Base-by-base conservation (phyloP, 306 rosid genomes). In the Dryas octopetala region DNA sequence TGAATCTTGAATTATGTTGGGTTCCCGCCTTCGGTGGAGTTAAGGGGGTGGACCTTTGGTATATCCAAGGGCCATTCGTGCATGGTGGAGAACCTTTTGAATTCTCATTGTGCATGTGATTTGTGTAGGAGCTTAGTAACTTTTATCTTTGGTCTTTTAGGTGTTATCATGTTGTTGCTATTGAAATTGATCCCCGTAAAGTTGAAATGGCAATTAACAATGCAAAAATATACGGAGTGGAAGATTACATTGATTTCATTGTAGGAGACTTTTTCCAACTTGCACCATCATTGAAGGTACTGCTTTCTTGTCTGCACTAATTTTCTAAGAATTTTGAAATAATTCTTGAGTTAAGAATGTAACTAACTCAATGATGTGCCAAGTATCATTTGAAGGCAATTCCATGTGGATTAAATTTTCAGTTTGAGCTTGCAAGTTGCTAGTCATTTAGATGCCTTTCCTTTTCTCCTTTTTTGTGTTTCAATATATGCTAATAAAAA, bases 241-340 rank as follows among this genome's bases (percentile, higher is more conserved):
- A 82, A 70, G 83, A 78, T 26, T 57, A 49, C 62, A 78, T 82
- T 1, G 86, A 78, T 74, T 78, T 82, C 74, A 70, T 78, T 49
- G 80, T 82, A 55, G 86, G 86, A 41, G 86, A 82, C 53, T 82
- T 82, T 71, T 78, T 82, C 41, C 61, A 63, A 44, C 86, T 82
- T 70, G 83, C 83, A 9, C 83, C 86, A 4, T 78, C 74, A 9
- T 51, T 82, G 74, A 78, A 69, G 83, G 86, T 76, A 78, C 68
- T 23, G 54, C 47, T 9, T 66, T 65, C 51, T 38, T 61, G 32
- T 10, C 23, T 14, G 51, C 64, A 5, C n/a, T 44, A 55, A 28
- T 47, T 15, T 32, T 14, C 17, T 80, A 51, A 32, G 74, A 68
- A 26, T 53, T 73, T 53, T 67, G 8, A 7, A 38, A 68, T n/a